Evolutionary conservation across 2,329 filamentous ascomycete genomes (phyloP).

Genomic region (Talaromyces verruculosus): DNA sequence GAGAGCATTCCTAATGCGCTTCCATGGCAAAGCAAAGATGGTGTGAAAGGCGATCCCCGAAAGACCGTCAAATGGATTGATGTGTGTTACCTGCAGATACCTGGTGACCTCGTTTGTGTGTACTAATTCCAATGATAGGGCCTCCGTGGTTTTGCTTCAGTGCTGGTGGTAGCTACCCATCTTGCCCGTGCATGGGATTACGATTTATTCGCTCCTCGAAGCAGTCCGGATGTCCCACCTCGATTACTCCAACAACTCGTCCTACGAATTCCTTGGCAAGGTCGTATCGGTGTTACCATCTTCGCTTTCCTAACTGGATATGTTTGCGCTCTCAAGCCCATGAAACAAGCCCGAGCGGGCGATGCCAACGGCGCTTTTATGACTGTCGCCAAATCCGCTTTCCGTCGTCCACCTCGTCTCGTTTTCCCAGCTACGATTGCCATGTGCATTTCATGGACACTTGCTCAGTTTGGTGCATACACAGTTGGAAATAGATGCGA

Average conservation of each 20-base stretch:
- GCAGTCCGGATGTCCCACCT: conserved; percentile 44
- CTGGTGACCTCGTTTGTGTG: background rate
- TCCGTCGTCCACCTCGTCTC: conserved; percentile 54
- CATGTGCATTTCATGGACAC: conserved; percentile 51
- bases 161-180: conserved; percentile 55
- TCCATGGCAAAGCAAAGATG: conserved; percentile 27
- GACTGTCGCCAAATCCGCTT: conserved; percentile 54
- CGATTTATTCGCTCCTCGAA: conserved; percentile 51
- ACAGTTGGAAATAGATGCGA: conserved; percentile 50
- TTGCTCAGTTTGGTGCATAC: conserved; percentile 53
- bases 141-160: conserved; percentile 55
- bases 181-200: conserved; percentile 55
- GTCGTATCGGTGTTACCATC: conserved; percentile 56
- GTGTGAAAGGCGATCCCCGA: conserved; percentile 34
- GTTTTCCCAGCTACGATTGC: conserved; percentile 55
- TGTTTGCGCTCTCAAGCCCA: conserved; percentile 56
- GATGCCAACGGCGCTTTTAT: conserved; percentile 48
- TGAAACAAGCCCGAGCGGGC: conserved; percentile 52
- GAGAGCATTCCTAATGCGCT: conserved; percentile 26
- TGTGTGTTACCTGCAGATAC: conserved; percentile 43
- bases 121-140: conserved; percentile 37
- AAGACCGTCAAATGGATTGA: conserved; percentile 60
- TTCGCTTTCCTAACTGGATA: conserved; percentile 59
- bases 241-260: conserved; percentile 53
- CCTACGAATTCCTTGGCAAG: conserved; percentile 57